phyloP scores from a whole-genome alignment of 2,329 filamentous ascomycete genomes.

The Trichoderma polysporum region DNA sequence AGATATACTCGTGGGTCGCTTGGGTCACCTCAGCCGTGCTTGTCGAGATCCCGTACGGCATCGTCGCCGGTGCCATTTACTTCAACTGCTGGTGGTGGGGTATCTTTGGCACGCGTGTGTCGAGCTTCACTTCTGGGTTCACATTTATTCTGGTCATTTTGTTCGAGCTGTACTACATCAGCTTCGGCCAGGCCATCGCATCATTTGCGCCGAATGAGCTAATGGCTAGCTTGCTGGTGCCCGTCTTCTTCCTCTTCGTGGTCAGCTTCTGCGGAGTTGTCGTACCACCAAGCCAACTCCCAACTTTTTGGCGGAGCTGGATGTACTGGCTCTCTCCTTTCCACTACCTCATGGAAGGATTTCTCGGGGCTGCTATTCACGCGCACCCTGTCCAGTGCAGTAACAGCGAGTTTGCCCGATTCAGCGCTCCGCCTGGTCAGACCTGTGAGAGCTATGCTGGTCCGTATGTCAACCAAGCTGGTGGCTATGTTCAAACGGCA shows the following conservation, averaged over 20 bases:
- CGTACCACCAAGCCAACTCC: conserved; percentile 58
- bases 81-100: conserved; percentile 58
- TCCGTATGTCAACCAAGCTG: conserved; percentile 50
- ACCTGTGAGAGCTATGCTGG: conserved; percentile 61
- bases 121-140: conserved; percentile 59
- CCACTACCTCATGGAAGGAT: conserved; percentile 63
- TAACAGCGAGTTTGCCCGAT: conserved; percentile 57
- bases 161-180: conserved; percentile 65
- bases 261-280: conserved; percentile 70
- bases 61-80: conserved; percentile 58
- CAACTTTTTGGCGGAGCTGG: conserved; percentile 62
- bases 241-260: conserved; percentile 69
- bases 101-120: conserved; percentile 48
- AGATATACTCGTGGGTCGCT: conserved; percentile 76
- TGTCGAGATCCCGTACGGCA: conserved; percentile 68
- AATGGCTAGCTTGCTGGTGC: conserved; percentile 64
- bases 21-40: conserved; percentile 66
- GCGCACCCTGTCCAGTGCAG: conserved; percentile 56
- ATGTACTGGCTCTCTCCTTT: conserved; percentile 70
- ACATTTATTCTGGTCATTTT: conserved; percentile 64
- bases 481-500: conserved; percentile 61
- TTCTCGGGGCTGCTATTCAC: conserved; percentile 57
- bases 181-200: conserved; percentile 67
- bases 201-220: conserved; percentile 65
- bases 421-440: conserved; percentile 57